Evolutionary conservation across 208 protist genomes (phyloP), one percentile per base, ranked within the genome.

Genomic region (Endotrypanum monterogeii): DNA sequence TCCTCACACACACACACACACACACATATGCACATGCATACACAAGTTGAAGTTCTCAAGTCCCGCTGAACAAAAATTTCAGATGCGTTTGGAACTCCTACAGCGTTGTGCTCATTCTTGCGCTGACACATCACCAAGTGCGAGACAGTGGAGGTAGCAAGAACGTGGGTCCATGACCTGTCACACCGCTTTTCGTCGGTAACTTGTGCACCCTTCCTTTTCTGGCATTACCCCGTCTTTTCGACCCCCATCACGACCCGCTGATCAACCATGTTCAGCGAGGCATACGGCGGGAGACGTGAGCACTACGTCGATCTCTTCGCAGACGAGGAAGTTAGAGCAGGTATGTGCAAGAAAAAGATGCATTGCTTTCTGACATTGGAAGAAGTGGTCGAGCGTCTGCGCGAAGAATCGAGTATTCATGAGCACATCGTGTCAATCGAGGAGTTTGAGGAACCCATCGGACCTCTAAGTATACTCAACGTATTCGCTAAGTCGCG

Each of bases 281-380:
- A 75, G 28, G 55, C 54, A 46, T 73, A 71, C 54, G 35, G 66
- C 44, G 69, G 32, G 51, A 67, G 73, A 54, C 74, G 79, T 25
- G 86, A 90, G 62, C 81, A 89, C 72, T 91, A 91, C 66, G 56
- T 91, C 14, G 86, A 91, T 48, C 75, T 91, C 32, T 82, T 71
- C 66, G 86, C 86, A 1, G 86, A 91, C 63, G 83, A 83, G 14
- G 86, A 86, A 37, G 52, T 75, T 0, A 48, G 58, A n/a, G 32
- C 68, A 3, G 73, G 78, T 14, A 62, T 73, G 55, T 74, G 72
- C 39, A 67, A 73, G 37, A 67, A 73, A 1, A 89, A 89, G 73
- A 78, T 79, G 66, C 80, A 73, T 37, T 87, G 80, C 50, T 83
- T 78, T 69, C 67, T 88, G 16, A 83, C 75, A 0, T 58, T 73